Evolutionary conservation across 768 basidiomycete genomes (phyloP).

Genomic region (Lentinus brumalis): DNA sequence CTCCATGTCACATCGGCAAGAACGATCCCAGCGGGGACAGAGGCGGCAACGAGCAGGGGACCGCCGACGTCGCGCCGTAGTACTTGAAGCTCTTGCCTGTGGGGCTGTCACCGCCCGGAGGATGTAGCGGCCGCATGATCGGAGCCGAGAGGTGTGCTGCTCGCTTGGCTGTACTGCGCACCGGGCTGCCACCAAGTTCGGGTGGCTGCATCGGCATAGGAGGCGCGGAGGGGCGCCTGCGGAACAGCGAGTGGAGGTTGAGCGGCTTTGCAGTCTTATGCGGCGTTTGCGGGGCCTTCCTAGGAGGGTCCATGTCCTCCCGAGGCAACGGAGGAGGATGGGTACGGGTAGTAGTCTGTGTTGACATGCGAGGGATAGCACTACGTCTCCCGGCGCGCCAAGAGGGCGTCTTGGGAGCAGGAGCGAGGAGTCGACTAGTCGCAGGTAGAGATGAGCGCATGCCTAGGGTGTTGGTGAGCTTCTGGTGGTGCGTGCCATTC

Average conservation of each 20-base stretch:
- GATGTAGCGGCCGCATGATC: not conserved
- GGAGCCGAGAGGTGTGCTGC: conserved; percentile 1
- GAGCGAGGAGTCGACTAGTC: conserved; percentile 3
- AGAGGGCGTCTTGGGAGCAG: not conserved
- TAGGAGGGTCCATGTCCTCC: not conserved
- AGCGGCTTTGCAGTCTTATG: conserved; percentile 6
- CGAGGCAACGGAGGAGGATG: too few relatives aligned
- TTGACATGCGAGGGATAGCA: not conserved
- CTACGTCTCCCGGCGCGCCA: not conserved
- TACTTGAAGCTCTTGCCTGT: not conserved
- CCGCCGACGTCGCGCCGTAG: not conserved
- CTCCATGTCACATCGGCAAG: conserved; percentile 6
- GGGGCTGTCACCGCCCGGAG: conserved; percentile 3
- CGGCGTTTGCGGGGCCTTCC: conserved; percentile 5
- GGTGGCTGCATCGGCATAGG: not conserved
- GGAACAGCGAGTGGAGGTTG: conserved; percentile 15
- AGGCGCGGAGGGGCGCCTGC: conserved; percentile 1
- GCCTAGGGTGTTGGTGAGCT: conserved; percentile 15
- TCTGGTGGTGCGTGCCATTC: conserved; percentile 12
- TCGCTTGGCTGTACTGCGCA: not conserved
- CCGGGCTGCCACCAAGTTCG: not conserved
- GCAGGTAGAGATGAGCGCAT: not conserved
- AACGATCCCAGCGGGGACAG: conserved; percentile 8
- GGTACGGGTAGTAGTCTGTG: not conserved
- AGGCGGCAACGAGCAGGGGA: not conserved